Evolutionary conservation across 164 flowering plant species (phyloP), one percentile per base, ranked within the genome.

Genomic region (Platanus orientalis): DNA sequence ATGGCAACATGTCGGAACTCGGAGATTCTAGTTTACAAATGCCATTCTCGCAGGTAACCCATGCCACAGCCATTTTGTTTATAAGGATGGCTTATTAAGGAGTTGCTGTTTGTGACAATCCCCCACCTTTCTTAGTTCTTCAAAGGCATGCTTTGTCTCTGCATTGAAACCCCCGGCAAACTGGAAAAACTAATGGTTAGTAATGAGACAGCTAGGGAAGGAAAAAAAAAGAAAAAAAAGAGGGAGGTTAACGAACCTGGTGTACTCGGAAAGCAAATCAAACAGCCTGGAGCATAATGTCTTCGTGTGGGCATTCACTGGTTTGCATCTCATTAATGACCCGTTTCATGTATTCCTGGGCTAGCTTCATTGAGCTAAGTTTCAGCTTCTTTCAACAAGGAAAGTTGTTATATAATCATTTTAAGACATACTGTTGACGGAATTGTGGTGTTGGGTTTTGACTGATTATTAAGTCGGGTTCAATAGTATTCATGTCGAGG

Each of bases 261-360:
- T 88, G 94, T 42, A 81, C 74, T 57, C 87, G 75, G 62, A 65
- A 81, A 5, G 94, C 87, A 66, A 83, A 87, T 27, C 86, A 72
- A 71, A 77, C 88, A 23, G 82, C 87, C 60, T 83, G 94, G 36
- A 84, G 80, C 67, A 87, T 23, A 66, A 84, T 69, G 54, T 80
- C 81, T 17, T 72, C 82, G 19, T 61, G 54, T 21, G 62, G 23
- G 45, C 63, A 53, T 32, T 75, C 73, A 11, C 25, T 66, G 16
- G 71, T 60, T 26, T 74, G 66, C 54, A 89, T 36, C 30, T 80
- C 88, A 45, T 64, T 73, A 10, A 69, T 57, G 51, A 83, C 70
- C 60, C 84, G 73, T 69, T 66, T 80, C 85, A 89, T 87, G 71
- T 78, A 85, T 47, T 76, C 80, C 70, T 69, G 78, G 0, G 83